Conservation (phyloP, 2,329 filamentous ascomycete genomes). For the Penicillium digitatum region DNA sequence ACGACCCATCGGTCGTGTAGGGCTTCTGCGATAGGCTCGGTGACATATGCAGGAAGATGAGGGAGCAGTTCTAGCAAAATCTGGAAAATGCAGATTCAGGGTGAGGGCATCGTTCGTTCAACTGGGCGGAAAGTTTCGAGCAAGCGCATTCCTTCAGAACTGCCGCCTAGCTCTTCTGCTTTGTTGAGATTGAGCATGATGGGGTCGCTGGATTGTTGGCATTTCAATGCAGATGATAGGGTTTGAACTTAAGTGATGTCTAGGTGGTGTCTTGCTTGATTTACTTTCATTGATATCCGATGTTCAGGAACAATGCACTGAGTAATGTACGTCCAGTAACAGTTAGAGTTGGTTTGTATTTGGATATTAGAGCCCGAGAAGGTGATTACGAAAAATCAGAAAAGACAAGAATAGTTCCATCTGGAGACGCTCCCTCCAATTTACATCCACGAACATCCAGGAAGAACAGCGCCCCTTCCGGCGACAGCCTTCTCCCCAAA, state of each 20-base stretch:
- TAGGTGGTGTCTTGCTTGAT: background rate
- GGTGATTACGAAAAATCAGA: background rate
- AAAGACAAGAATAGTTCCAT: background rate
- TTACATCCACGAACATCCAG: slow-evolving; percentile 47
- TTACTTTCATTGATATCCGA: too few relatives aligned
- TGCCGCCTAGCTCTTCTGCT: background rate
- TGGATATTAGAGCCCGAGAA: background rate
- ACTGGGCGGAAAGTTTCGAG: slow-evolving; percentile 4
- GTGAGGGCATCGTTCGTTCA: background rate
- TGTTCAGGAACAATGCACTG: background rate
- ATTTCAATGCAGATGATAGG: background rate
- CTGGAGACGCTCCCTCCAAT: too few relatives aligned
- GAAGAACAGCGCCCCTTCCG: slow-evolving; percentile 69
- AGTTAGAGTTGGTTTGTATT: background rate
- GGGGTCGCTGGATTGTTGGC: background rate
- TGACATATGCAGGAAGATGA: background rate
- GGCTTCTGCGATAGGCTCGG: background rate
- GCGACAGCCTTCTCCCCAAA: slow-evolving; percentile 82
- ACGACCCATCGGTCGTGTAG: background rate
- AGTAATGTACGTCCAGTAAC: background rate
- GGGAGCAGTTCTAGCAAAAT: slow-evolving; percentile 14
- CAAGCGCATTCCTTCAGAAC: background rate
- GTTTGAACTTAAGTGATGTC: background rate
- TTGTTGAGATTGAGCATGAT: background rate
- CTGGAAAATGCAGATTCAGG: slow-evolving; percentile 3